Conservation (phyloP, 2,329 filamentous ascomycete species). For the Alternaria alternata region DNA sequence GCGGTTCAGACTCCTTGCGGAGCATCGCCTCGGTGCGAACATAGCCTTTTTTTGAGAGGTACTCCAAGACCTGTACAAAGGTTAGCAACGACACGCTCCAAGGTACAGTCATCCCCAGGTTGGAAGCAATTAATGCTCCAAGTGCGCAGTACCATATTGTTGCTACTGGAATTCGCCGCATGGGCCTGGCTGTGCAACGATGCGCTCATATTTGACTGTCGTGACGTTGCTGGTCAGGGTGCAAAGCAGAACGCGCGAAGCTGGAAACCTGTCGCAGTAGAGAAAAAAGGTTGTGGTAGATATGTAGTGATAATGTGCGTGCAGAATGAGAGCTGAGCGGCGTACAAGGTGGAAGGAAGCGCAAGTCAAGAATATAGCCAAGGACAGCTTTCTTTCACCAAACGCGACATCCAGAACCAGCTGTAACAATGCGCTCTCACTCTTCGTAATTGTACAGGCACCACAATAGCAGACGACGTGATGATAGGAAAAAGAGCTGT, state of each 20-base stretch:
- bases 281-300: neutral
- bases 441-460: neutral
- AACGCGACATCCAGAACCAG: conserved; percentile 1
- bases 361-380: neutral
- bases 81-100: conserved; percentile 11
- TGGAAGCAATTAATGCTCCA: neutral
- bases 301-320: neutral
- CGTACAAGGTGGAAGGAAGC: neutral
- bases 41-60: conserved; percentile 94
- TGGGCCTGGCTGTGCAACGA: neutral
- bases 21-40: conserved; percentile 91
- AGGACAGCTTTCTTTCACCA: conserved; percentile 3
- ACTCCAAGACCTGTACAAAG: conserved; percentile 78
- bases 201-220: neutral
- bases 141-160: conserved; percentile 1
- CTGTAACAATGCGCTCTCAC: neutral
- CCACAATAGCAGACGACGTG: neutral
- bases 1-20: conserved; percentile 84
- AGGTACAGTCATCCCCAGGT: neutral
- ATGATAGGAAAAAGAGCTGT: neutral
- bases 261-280: neutral
- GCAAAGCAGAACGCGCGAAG: neutral
- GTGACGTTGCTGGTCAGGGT: neutral
- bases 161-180: neutral
- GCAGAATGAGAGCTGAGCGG: neutral